Conservation (phyloP, 306 rosid genomes). For the Cicer judaicum region DNA sequence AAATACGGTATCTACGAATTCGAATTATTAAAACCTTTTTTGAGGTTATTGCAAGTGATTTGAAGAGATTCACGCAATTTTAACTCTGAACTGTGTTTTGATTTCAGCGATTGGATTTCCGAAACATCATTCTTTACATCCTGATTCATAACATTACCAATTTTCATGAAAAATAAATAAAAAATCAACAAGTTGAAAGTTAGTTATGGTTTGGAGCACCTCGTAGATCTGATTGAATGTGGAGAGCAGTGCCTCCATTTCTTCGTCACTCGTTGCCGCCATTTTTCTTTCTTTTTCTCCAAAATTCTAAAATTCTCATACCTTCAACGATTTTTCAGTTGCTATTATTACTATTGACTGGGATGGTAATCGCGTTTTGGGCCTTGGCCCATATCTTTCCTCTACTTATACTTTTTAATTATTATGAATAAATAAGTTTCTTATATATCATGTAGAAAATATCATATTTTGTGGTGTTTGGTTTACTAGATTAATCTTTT, state of each 20-base stretch:
- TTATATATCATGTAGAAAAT: too few species aligned
- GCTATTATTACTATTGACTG: not conserved
- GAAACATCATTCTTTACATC: slow-evolving; percentile 57
- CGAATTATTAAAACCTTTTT: slow-evolving; percentile 47
- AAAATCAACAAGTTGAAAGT: not conserved
- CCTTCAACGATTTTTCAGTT: not conserved
- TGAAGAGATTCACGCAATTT: slow-evolving; percentile 69
- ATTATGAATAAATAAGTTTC: too few species aligned
- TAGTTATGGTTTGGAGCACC: slow-evolving; percentile 39
- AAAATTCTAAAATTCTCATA: not conserved
- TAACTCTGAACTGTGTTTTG: slow-evolving; percentile 51
- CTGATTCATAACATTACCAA: slow-evolving; percentile 35
- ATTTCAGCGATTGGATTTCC: slow-evolving; percentile 59
- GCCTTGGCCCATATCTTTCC: too few species aligned
- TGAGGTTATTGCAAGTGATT: slow-evolving; percentile 52
- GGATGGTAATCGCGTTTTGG: too few species aligned
- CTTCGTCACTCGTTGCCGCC: slow-evolving; percentile 71
- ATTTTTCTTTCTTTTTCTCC: slow-evolving; percentile 36
- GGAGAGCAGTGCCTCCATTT: slow-evolving; percentile 63
- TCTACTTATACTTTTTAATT: too few species aligned
- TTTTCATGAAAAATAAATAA: not conserved
- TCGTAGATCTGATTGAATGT: slow-evolving; percentile 64
- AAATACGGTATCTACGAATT: not conserved
- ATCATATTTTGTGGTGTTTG: too few species aligned
- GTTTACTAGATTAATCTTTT: too few species aligned